Base-by-base conservation (phyloP, 2,329 filamentous ascomycete genomes). In the Botryotinia narcissicola region DNA sequence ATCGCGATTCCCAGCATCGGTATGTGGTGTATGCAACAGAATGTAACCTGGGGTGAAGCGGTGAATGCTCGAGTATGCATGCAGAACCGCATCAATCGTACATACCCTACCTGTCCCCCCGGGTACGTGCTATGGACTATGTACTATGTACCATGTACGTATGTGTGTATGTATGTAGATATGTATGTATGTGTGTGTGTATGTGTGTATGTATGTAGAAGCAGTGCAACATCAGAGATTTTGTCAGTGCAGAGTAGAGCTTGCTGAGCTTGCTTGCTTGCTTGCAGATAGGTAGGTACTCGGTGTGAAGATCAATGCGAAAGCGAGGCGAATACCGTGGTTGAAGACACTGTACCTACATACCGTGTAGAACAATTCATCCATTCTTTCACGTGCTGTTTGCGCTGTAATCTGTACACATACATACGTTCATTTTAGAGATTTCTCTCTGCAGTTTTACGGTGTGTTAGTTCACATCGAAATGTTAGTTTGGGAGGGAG, bases 201-300 rank as follows among this genome's bases (percentile, higher is more conserved):
- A 12, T 10, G 2, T 46, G 3, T 25, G 7, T 14, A n/a, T 57
- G 51, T 57, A 18, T 57, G 51, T 57, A 32, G 14, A 57, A 57
- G 51, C 51, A 57, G 51, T 57, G n/a, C 51, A 57, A 57, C 51
- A 57, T 57, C n/a, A 57, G 51, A 57, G 51, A 57, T 57, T 57
- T 57, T 16, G n/a, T 57, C 51, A 29, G 51, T 57, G 51, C 51
- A 29, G 51, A 57, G n/a, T 16, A 57, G n/a, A 18, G n/a, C n/a
- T 16, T 54, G n/a, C 51, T n/a, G 25, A n/a, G 51, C n/a, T 54
- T 54, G n/a, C 51, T 46, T 46, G 44, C 44, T 29, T 57, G n/a
- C n/a, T 57, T 54, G 48, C 48, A n/a, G 12, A n/a, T 8, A 54
- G 14, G 12, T 51, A 51, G 51, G 51, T 57, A 57, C 51, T 57